phyloP scores from a whole-genome alignment of 2,329 filamentous ascomycete genomes.

The Colletotrichum godetiae region DNA sequence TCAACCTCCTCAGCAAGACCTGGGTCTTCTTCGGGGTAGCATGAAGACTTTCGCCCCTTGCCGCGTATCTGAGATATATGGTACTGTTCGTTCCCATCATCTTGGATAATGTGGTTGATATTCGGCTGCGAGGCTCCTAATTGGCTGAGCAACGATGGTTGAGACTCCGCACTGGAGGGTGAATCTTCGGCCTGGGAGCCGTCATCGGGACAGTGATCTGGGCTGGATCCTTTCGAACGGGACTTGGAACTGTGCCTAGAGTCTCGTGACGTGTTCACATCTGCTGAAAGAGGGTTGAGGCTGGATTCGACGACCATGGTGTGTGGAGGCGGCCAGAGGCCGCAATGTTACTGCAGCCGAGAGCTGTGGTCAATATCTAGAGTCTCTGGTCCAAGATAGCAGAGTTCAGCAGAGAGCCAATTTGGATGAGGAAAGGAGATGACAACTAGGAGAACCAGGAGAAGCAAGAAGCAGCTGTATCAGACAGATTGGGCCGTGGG shows the following conservation, averaged over 20 bases:
- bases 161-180: background rate
- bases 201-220: background rate
- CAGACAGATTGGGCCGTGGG: background rate
- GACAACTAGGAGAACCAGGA: background rate
- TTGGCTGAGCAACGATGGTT: background rate
- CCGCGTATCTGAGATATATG: background rate
- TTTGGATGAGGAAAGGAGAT: background rate
- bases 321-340: too few relatives aligned
- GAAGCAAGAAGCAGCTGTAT: background rate
- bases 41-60: background rate
- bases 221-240: background rate
- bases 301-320: conserved; percentile 1
- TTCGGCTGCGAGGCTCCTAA: background rate
- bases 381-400: background rate
- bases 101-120: background rate
- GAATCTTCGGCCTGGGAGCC: background rate
- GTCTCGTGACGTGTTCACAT: background rate
- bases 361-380: background rate
- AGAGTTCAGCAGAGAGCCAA: background rate
- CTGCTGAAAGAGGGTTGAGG: background rate
- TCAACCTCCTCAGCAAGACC: background rate
- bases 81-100: background rate
- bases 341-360: background rate
- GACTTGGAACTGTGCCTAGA: background rate
- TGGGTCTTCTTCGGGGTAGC: background rate